phyloP scores from a whole-genome alignment of 768 basidiomycete species.

The Ramaria sp. region DNA sequence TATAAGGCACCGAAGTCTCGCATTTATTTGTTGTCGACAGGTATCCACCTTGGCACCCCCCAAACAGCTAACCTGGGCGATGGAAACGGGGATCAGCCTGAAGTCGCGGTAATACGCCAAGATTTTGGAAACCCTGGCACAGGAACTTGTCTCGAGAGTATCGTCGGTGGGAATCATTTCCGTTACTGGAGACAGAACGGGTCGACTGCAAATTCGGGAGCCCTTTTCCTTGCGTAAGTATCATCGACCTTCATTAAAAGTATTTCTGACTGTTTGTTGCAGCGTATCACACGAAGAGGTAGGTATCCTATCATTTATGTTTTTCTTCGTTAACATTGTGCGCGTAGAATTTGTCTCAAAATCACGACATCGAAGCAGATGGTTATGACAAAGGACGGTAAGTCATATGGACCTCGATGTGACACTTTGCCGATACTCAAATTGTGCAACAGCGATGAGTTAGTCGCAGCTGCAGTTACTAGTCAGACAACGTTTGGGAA shows the following conservation, averaged over 20 bases:
- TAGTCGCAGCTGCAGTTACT: conserved; percentile 30
- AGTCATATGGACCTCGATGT: neutral
- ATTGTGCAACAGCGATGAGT: conserved; percentile 21
- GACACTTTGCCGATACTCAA: neutral
- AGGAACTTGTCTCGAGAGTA: conserved; percentile 17
- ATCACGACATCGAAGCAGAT: conserved; percentile 18
- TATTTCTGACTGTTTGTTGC: neutral
- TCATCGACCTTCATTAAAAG: neutral
- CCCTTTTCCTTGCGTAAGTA: conserved; percentile 25
- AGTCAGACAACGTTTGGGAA: conserved; percentile 30
- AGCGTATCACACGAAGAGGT: conserved; percentile 9
- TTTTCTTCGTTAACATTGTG: neutral
- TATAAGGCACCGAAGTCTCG: neutral
- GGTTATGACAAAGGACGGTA: conserved; percentile 25
- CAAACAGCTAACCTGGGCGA: conserved; percentile 14
- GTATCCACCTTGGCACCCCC: conserved; percentile 12
- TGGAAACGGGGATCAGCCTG: conserved; percentile 9
- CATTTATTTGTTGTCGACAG: conserved; percentile 1
- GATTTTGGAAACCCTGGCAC: neutral
- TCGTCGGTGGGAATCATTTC: conserved; percentile 9
- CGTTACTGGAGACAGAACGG: conserved; percentile 21
- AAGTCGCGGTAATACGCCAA: conserved; percentile 6
- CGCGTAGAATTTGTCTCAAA: conserved; percentile 15
- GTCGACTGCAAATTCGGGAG: conserved; percentile 19
- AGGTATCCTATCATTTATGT: neutral